These are phyloP conservation scores for Phaeomoniella chlamydospora DNA, from an alignment of 2,329 filamentous ascomycete genomes.

Conservation along the genomic window DNA sequence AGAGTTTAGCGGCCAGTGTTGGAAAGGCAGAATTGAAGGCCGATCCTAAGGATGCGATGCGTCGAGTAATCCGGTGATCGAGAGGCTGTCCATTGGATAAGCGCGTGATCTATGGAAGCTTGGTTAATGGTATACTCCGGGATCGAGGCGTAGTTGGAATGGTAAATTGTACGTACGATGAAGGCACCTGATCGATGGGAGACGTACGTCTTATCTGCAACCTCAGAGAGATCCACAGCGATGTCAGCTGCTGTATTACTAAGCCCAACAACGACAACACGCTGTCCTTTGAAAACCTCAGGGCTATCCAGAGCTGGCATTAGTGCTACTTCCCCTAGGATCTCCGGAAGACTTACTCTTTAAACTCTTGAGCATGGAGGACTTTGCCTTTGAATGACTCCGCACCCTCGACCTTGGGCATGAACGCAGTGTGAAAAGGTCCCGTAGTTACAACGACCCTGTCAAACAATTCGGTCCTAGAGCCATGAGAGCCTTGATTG, in stretches of 20 bases:
- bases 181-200: slow-evolving; percentile 10
- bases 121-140: slow-evolving; percentile 8
- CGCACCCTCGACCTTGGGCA: slow-evolving; percentile 8
- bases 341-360: slow-evolving; percentile 7
- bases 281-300: slow-evolving; percentile 6
- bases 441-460: slow-evolving; percentile 20
- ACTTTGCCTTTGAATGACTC: slow-evolving; percentile 11
- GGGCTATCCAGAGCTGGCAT: no score
- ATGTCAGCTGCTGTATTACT: slow-evolving; percentile 15
- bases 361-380: slow-evolving; percentile 11
- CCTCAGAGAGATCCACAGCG: slow-evolving; percentile 8
- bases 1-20: slow-evolving; percentile 3
- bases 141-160: no score
- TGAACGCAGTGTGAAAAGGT: slow-evolving; percentile 7
- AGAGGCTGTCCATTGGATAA: slow-evolving; percentile 8
- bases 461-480: slow-evolving; percentile 12
- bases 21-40: slow-evolving; percentile 5
- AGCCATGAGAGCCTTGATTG: neutral
- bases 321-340: no score
- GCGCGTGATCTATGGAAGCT: neutral
- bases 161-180: slow-evolving; percentile 9
- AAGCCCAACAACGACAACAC: slow-evolving; percentile 12
- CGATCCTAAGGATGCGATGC: slow-evolving; percentile 6
- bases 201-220: slow-evolving; percentile 10
- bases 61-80: slow-evolving; percentile 10